Evolutionary conservation across 2,329 filamentous ascomycete genomes (phyloP).

Genomic region (Furcasterigmium sp.): DNA sequence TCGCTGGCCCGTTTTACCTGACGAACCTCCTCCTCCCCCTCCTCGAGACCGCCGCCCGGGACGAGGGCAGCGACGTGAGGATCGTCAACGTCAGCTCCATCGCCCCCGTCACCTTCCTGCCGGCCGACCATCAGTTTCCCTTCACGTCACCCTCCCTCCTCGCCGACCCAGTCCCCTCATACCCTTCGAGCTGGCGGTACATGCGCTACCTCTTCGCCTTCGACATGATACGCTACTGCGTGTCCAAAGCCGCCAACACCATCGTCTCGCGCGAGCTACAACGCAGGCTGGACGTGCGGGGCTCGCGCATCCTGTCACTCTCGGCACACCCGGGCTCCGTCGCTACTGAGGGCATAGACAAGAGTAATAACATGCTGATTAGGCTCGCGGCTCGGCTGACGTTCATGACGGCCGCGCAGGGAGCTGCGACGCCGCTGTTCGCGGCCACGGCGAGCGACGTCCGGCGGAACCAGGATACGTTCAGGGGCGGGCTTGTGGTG

Average conservation of each 20-base stretch:
- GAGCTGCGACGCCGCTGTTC: slow-evolving; percentile 13
- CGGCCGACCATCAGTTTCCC: slow-evolving; percentile 12
- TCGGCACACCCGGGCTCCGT: slow-evolving; percentile 15
- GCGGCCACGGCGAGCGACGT: slow-evolving; percentile 14
- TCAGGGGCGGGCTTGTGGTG: slow-evolving; percentile 14
- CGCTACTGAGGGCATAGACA: slow-evolving; percentile 3
- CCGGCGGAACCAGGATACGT: slow-evolving; percentile 7
- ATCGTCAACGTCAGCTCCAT: slow-evolving; percentile 17
- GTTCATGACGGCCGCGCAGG: slow-evolving; percentile 12
- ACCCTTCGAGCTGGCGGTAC: slow-evolving; percentile 11
- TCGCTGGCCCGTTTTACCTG: slow-evolving; percentile 19
- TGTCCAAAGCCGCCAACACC: slow-evolving; percentile 16
- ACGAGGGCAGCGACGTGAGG: slow-evolving; percentile 15
- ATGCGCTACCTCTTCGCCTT: slow-evolving; percentile 9
- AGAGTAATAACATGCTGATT: slow-evolving; percentile 8
- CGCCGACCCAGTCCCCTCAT: slow-evolving; percentile 3
- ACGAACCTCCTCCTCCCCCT: slow-evolving; percentile 19
- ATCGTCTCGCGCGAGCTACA: slow-evolving; percentile 17
- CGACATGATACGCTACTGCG: slow-evolving; percentile 17
- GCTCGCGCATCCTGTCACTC: slow-evolving; percentile 11
- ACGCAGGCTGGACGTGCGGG: slow-evolving; percentile 9
- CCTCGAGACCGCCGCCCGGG: slow-evolving; percentile 14
- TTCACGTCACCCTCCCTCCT: slow-evolving; percentile 12
- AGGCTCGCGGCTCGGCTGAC: slow-evolving; percentile 2
- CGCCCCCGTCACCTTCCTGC: slow-evolving; percentile 10